A percentile compares a stretch with the other conserved stretches of the same genome.
phyloP scores from a whole-genome alignment of 208 protist species.

The Crithidia brevicula region DNA sequence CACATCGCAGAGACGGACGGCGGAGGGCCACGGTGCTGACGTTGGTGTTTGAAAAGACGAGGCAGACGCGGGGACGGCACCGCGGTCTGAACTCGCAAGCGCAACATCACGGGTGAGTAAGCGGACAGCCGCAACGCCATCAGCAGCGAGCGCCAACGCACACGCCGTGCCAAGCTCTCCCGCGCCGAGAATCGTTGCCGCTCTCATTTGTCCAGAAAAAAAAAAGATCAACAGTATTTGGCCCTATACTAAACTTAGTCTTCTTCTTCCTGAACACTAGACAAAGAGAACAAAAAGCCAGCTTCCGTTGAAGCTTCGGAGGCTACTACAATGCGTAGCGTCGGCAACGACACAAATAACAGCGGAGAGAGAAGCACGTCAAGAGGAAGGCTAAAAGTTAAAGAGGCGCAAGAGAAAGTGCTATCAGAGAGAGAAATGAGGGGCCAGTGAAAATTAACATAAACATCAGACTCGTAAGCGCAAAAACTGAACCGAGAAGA shows the following conservation, averaged over 20 bases:
- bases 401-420: neutral
- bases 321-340: neutral
- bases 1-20: constrained; percentile 1
- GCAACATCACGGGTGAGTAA: constrained; percentile 28
- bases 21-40: constrained; percentile 1
- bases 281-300: constrained; percentile 18
- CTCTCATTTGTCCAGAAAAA: constrained; percentile 24
- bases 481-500: too few species aligned
- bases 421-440: too few species aligned
- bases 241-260: too few species aligned
- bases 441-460: too few species aligned
- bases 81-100: too few species aligned
- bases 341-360: neutral
- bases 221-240: too few species aligned
- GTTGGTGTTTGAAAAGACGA: neutral
- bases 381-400: neutral
- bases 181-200: constrained; percentile 57
- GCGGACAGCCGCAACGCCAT: constrained; percentile 14
- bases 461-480: too few species aligned
- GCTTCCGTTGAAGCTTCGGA: neutral
- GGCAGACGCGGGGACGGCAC: too few species aligned
- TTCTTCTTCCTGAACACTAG: too few species aligned
- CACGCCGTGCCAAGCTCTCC: constrained; percentile 78
- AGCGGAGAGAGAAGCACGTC: neutral
- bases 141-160: constrained; percentile 58